Conservation (phyloP, 495 filamentous ascomycete genomes). For the Trichocladium uniseriatum region DNA sequence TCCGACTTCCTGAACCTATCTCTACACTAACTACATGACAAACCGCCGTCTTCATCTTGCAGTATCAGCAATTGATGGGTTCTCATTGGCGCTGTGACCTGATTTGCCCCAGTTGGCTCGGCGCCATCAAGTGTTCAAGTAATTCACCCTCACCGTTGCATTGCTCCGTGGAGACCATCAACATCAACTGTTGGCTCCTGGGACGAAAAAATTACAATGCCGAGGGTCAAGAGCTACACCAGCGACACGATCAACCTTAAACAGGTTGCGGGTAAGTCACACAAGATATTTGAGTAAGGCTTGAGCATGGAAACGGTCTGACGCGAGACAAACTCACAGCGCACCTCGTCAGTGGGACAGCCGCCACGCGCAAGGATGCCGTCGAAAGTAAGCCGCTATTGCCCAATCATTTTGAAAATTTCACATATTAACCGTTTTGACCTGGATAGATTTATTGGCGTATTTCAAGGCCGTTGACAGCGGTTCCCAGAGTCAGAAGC, state of each 20-base stretch:
- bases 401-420: too few species aligned
- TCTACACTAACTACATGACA: too few species aligned
- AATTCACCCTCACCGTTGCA: background rate
- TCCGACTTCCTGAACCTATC: too few species aligned
- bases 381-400: constrained; percentile 26
- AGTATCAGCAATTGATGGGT: background rate
- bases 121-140: background rate
- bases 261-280: constrained; percentile 19
- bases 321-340: constrained; percentile 8
- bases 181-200: too few species aligned
- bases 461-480: constrained; percentile 19
- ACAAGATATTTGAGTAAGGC: background rate
- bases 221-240: constrained; percentile 4
- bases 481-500: constrained; percentile 14
- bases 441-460: constrained; percentile 25
- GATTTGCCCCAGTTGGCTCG: background rate
- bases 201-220: constrained; percentile 14
- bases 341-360: constrained; percentile 3
- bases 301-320: background rate
- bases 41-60: too few species aligned
- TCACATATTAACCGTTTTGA: constrained; percentile 18
- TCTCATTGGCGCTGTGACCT: background rate
- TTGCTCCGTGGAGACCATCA: background rate
- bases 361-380: constrained; percentile 21
- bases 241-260: constrained; percentile 19